These are phyloP conservation scores for Exophiala aquamarina DNA, from an alignment of 2,329 filamentous ascomycete species.

Conservation along the genomic window DNA sequence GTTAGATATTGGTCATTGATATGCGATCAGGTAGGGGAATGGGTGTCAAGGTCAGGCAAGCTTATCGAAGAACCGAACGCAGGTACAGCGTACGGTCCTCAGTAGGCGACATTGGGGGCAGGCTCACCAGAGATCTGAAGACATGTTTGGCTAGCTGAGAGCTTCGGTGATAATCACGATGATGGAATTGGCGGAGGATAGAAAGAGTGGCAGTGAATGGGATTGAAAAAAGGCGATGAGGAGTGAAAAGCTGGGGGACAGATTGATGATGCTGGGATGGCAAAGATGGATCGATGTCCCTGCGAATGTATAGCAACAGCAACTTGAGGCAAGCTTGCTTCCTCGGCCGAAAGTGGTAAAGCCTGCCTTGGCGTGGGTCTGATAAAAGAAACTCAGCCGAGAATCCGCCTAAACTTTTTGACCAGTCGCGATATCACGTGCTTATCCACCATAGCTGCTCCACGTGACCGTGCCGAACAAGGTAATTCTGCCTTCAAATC, in stretches of 20 bases:
- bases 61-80: constrained; percentile 17
- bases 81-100: too few relatives aligned
- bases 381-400: constrained; percentile 1
- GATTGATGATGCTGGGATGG: too few relatives aligned
- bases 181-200: too few relatives aligned
- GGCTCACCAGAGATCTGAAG: constrained; percentile 79
- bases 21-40: too few relatives aligned
- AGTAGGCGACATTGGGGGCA: constrained; percentile 34
- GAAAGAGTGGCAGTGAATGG: constrained; percentile 5
- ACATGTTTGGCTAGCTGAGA: constrained; percentile 59
- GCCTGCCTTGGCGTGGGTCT: too few relatives aligned
- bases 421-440: background rate
- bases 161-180: too few relatives aligned
- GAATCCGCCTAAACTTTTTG: constrained; percentile 1
- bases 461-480: constrained; percentile 9
- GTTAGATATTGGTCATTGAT: constrained; percentile 37
- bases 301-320: too few relatives aligned
- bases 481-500: constrained; percentile 1
- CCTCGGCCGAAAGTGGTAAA: too few relatives aligned
- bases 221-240: constrained; percentile 19
- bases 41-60: background rate
- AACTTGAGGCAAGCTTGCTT: too few relatives aligned
- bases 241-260: constrained; percentile 15
- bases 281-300: too few relatives aligned
- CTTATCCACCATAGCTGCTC: background rate